These are phyloP conservation scores for Russula compacta DNA, from an alignment of 768 basidiomycete species.

Conservation along the genomic window DNA sequence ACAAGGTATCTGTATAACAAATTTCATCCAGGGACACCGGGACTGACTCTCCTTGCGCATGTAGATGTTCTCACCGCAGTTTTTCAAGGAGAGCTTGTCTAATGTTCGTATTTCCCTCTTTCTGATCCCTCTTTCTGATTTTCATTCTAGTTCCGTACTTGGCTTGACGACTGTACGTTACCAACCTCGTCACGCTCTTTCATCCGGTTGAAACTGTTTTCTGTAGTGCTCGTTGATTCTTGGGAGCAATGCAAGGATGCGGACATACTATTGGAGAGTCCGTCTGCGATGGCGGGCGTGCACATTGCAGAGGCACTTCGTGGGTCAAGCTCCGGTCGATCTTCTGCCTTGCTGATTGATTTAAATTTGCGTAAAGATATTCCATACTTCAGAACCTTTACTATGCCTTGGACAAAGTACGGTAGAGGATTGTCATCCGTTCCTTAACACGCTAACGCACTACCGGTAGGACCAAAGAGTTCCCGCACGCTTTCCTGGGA, in stretches of 20 bases:
- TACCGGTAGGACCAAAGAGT: conserved; percentile 39
- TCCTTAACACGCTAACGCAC: neutral
- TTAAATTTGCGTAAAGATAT: conserved; percentile 32
- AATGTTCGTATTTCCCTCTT: conserved; percentile 34
- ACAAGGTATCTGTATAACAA: conserved; percentile 27
- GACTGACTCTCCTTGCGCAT: conserved; percentile 19
- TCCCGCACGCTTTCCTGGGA: conserved; percentile 56
- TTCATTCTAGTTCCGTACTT: conserved; percentile 42
- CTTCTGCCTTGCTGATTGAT: neutral
- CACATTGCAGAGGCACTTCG: conserved; percentile 63
- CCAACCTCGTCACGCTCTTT: neutral
- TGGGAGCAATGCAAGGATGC: conserved; percentile 58
- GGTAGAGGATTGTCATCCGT: neutral
- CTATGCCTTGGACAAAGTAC: conserved; percentile 54
- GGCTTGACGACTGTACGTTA: conserved; percentile 52
- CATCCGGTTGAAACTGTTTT: neutral
- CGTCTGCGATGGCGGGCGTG: conserved; percentile 61
- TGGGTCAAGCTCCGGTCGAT: conserved; percentile 23
- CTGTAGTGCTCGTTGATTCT: conserved; percentile 46
- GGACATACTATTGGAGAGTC: conserved; percentile 56
- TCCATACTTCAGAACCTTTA: conserved; percentile 57
- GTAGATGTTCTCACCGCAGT: conserved; percentile 65
- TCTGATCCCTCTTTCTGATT: neutral
- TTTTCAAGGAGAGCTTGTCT: conserved; percentile 53
- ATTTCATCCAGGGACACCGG: neutral